Evolutionary conservation across 257 asterid species (phyloP).

Genomic region (Capsicum rhomboideum): DNA sequence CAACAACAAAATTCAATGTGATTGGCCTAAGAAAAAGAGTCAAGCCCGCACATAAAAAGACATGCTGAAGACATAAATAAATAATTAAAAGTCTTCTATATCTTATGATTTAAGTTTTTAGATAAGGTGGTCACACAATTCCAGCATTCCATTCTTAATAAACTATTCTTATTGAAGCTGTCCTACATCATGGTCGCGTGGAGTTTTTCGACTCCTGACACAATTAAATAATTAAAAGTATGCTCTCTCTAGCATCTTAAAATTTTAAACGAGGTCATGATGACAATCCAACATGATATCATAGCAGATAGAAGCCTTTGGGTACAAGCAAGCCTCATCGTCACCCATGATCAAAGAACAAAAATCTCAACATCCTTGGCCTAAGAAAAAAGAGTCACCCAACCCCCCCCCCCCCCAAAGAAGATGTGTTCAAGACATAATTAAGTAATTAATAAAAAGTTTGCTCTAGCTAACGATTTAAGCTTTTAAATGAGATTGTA

Average conservation of each 20-base stretch:
- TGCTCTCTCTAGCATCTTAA: background rate
- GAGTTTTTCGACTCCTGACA: background rate
- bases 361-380: background rate
- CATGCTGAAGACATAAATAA: background rate
- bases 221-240: background rate
- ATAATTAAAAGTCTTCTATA: background rate
- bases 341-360: background rate
- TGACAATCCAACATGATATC: background rate
- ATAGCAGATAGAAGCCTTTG: background rate
- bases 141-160: background rate
- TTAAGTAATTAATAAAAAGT: background rate
- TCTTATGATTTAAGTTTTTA: background rate
- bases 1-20: background rate
- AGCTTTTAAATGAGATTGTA: rapidly evolving
- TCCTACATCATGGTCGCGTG: background rate
- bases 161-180: background rate
- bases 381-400: background rate
- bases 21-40: background rate
- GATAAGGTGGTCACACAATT: background rate
- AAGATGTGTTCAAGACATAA: background rate
- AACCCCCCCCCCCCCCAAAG: too few relatives aligned
- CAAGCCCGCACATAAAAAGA: background rate
- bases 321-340: background rate
- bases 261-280: background rate
- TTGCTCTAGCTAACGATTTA: background rate